Evolutionary conservation across 306 rosid genomes (phyloP), one percentile per base, ranked within the genome.

Genomic region (Medicago lupulina): DNA sequence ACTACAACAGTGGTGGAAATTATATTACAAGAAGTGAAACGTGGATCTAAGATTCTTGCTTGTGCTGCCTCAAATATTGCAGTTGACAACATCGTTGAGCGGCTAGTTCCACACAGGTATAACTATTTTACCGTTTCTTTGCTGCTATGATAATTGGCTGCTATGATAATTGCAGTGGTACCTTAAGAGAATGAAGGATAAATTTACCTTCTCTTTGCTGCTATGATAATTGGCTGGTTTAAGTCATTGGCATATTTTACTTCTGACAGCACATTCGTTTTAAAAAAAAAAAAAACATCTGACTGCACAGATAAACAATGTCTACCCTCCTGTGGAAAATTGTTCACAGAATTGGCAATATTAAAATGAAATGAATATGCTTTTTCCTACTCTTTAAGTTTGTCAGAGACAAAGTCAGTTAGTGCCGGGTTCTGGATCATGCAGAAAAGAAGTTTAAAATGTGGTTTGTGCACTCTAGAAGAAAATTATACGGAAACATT

Each of bases 61-160:
- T 95, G 99, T 80, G 99, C 99, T 62, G 99, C 97, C 77, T 95
- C 99, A 49, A 95, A 92, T 83, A 95, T 95, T 89, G 99, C 99
- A 80, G 97, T 95, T 64, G 99, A 95, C 84, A 95, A 95, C 96
- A 90, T 95, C 40, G 99, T 95, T 77, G 99, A 95, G 88, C 87
- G 97, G 72, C 91, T 95, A 47, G 97, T 86, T 72, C 85, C 89
- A 75, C 96, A 87, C 67, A 90, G 91, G 99, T 92, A 84, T 67
- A 64, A 31, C 59, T 62, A 57, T 83, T 83, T 51, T 55, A 59
- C 47, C 23, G 41, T 60, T 69, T 77, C 9, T 74, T 59, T 59
- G 47, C 62, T 49, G 1, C 38, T 34, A 34, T 6, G 2, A 51
- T 49, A 49, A 3, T 68, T 36, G 34, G 34, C 55, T 67, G 28